A percentile compares a stretch with the other conserved stretches of the same genome.
Conservation (phyloP, 1,284 basidiomycete genomes). For the Ceratobasidium sp. region DNA sequence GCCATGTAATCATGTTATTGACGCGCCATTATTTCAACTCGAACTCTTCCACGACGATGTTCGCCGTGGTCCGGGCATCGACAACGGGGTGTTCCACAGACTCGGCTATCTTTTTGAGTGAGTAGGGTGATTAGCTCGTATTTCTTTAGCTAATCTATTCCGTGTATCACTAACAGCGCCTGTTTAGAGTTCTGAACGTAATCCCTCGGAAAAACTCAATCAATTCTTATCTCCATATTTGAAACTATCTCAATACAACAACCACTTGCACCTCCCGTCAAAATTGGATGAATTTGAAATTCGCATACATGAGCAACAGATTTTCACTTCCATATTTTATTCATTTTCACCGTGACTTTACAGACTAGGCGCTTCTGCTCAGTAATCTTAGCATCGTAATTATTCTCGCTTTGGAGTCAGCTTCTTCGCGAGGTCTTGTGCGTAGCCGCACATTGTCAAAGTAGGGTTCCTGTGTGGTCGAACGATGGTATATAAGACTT, state of each 20-base stretch:
- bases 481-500: not conserved
- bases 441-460: slow-evolving; percentile 51
- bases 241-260: too few species aligned
- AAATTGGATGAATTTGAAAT: too few species aligned
- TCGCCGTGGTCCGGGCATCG: slow-evolving; percentile 28
- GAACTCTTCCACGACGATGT: slow-evolving; percentile 34
- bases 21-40: slow-evolving; percentile 12
- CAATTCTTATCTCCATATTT: too few species aligned
- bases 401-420: slow-evolving; percentile 22
- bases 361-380: not conserved
- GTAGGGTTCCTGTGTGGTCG: slow-evolving; percentile 38
- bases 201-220: too few species aligned
- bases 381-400: not conserved
- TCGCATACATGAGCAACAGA: not conserved
- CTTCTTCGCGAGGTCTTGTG: slow-evolving; percentile 51
- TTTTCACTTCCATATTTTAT: not conserved
- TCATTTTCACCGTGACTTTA: not conserved
- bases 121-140: not conserved
- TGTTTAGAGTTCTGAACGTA: too few species aligned
- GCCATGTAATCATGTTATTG: slow-evolving; percentile 40
- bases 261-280: too few species aligned
- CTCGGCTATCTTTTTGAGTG: slow-evolving; percentile 5
- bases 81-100: slow-evolving; percentile 27
- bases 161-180: not conserved
- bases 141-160: not conserved